Conservation (phyloP, 2,329 filamentous ascomycete genomes). For the Colletotrichum zoysiae region DNA sequence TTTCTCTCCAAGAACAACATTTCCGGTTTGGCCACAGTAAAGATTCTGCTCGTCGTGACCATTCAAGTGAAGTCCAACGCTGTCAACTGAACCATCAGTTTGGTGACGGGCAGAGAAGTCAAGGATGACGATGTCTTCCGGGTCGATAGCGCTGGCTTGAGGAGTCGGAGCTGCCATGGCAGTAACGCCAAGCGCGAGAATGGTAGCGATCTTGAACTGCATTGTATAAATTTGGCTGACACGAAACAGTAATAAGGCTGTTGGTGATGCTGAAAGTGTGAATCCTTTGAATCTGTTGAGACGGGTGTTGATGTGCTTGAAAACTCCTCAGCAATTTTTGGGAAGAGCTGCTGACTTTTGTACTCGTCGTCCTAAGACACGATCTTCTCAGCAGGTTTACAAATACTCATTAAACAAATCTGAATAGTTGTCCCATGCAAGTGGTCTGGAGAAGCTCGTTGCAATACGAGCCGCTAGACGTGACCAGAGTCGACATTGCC, state of each 20-base stretch:
- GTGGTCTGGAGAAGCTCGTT: neutral
- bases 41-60: slow-evolving; percentile 11
- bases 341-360: neutral
- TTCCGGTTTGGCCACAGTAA: slow-evolving; percentile 3
- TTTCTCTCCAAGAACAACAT: slow-evolving; percentile 11
- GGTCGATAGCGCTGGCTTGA: neutral
- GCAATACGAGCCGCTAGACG: neutral
- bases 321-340: too few species aligned
- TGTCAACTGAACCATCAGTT: neutral
- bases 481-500: neutral
- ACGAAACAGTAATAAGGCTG: neutral
- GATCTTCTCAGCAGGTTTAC: neutral
- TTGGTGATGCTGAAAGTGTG: neutral
- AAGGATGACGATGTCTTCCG: slow-evolving; percentile 13
- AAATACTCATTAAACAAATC: neutral
- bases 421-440: neutral
- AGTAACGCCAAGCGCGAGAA: neutral
- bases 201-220: neutral
- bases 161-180: slow-evolving; percentile 5
- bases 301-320: too few species aligned
- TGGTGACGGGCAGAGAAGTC: slow-evolving; percentile 23
- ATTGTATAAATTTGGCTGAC: neutral
- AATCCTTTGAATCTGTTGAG: neutral
- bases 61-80: slow-evolving; percentile 17
- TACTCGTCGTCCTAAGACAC: neutral